phyloP scores from a whole-genome alignment of 192 early-diverging fungal genomes.

The Podila epigama region DNA sequence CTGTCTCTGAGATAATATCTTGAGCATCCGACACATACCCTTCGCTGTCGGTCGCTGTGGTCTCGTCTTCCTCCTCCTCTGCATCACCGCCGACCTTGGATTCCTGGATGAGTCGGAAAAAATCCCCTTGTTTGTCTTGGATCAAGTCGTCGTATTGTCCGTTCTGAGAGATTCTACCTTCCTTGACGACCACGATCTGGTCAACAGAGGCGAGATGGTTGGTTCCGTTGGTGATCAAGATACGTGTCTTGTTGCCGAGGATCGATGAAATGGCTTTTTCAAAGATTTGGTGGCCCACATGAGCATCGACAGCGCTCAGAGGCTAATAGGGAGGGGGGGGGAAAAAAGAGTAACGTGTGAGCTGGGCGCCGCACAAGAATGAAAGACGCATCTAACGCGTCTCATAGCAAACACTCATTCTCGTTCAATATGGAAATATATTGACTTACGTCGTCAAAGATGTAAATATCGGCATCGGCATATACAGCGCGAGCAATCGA shows the following conservation, averaged over 20 bases:
- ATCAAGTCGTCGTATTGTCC: conserved; percentile 74
- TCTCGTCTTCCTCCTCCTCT: not conserved
- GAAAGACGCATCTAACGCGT: too few species aligned
- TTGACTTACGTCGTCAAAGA: conserved; percentile 54
- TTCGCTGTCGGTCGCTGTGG: not conserved
- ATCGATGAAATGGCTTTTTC: conserved; percentile 42
- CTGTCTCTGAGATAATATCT: not conserved
- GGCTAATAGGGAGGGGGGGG: conserved; percentile 1
- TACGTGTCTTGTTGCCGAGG: conserved; percentile 74
- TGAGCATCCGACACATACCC: not conserved
- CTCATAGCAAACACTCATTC: too few species aligned
- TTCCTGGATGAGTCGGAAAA: conserved; percentile 65
- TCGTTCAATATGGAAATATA: too few species aligned
- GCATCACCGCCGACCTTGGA: conserved; percentile 7
- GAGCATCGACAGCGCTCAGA: conserved; percentile 69
- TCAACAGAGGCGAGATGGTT: conserved; percentile 74
- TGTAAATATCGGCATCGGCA: conserved; percentile 73
- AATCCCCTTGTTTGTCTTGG: conserved; percentile 54
- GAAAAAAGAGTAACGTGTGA: not conserved
- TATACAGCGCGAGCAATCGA: conserved; percentile 83
- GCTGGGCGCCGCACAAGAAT: too few species aligned
- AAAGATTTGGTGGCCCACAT: conserved; percentile 63
- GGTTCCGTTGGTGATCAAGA: conserved; percentile 83
- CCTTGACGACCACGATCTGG: conserved; percentile 71
- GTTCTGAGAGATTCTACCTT: conserved; percentile 71